Base-by-base conservation (phyloP, 1,284 basidiomycete species). In the Salmacisia buchloeana region DNA sequence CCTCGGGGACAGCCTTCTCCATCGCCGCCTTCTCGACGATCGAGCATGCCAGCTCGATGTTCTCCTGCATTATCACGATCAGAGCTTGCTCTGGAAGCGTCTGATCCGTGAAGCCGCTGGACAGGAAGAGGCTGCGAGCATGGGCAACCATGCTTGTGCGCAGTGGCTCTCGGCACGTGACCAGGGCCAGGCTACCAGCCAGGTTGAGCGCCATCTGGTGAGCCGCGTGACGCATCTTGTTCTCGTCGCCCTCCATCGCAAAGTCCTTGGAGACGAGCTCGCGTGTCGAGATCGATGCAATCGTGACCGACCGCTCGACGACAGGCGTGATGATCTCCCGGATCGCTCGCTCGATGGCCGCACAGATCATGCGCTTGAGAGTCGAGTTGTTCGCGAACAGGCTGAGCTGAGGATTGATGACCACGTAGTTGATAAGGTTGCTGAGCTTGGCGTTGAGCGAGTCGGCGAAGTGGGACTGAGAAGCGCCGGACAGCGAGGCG, bases 311-410 rank as follows among this genome's bases (percentile, higher is more conserved):
- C 64, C 96, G 87, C 80, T 99, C 96, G 21, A 98, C 94, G 57
- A 98, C 94, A 3, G 96, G 96, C 18, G 94, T 84, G 71, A 98
- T 94, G 71, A 98, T 97, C 87, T 99, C 96, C 69, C 94, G 88
- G 62, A 98, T 91, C 25, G 96, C 91, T 35, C 92, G 87, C 77
- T 97, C 93, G 66, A 98, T 89, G 5, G 93, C 94, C 78, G 92
- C 83, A 74, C 91, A 89, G 12, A 97, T 88, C 34, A 94, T 89
- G 41, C 92, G 88, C 84, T 96, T 96, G 83, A 97, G 92, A 0
- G 85, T 83, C 31, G 88, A 87, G 73, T 92, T 94, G 58, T 84
- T 85, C 68, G 89, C 86, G 72, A 94, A 85, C 67, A 84, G 81
- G 10, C 83, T 81, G 34, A 84, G 80, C 67, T 84, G 83, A 27